phyloP scores from a whole-genome alignment of 1,284 basidiomycete species.

The Boletus sp. region DNA sequence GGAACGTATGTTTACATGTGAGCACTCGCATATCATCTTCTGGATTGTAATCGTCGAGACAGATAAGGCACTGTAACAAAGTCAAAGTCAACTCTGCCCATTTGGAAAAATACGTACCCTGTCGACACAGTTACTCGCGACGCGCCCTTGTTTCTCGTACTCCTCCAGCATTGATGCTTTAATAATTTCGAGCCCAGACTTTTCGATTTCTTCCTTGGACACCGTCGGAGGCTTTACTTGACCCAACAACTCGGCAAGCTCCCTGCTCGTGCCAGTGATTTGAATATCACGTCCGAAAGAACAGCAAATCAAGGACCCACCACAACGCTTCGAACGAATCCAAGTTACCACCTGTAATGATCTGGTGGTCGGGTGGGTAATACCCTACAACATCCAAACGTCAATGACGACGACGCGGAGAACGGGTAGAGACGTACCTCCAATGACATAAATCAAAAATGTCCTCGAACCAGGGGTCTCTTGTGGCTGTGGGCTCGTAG shows the following conservation, averaged over 20 bases:
- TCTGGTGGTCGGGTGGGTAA: conserved; percentile 81
- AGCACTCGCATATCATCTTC: conserved; percentile 78
- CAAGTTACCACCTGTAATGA: conserved; percentile 73
- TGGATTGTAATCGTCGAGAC: conserved; percentile 74
- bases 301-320: conserved; percentile 38
- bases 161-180: conserved; percentile 49
- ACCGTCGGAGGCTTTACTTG: conserved; percentile 78
- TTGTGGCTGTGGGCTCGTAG: conserved; percentile 23
- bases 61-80: conserved; percentile 64
- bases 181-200: conserved; percentile 72
- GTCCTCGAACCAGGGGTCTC: conserved; percentile 56
- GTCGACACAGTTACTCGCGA: conserved; percentile 75
- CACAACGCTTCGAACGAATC: conserved; percentile 75
- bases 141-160: conserved; percentile 55
- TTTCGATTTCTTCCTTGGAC: conserved; percentile 76
- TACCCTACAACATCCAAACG: conserved; percentile 49
- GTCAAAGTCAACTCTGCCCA: not conserved
- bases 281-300: not conserved
- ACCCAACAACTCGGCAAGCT: conserved; percentile 73
- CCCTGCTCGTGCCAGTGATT: conserved; percentile 39
- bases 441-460: conserved; percentile 79
- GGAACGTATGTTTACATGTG: conserved; percentile 81
- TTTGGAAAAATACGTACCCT: conserved; percentile 45
- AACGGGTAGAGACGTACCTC: conserved; percentile 42
- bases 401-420: conserved; percentile 6